Base-by-base conservation (phyloP, 2,329 filamentous ascomycete species). In the Beauveria varroae region DNA sequence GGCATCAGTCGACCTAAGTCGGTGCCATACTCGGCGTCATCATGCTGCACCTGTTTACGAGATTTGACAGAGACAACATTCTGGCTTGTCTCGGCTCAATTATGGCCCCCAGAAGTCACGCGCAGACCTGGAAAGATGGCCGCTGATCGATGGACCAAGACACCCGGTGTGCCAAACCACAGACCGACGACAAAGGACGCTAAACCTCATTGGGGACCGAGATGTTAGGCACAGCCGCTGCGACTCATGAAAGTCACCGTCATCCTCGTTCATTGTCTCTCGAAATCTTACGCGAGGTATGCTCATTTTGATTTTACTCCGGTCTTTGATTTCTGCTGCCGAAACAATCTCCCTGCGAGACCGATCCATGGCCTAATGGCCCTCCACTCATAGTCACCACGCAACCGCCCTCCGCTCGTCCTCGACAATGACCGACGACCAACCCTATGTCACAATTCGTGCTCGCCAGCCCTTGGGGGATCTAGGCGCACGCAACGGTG, bases 381-480 rank as follows among this genome's bases (percentile, higher is more conserved):
- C 57, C 16, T 46, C 50, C 40, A 60, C 49, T 47, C 20, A 37
- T 22, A 46, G 8, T 40, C 20, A 46, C 49, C n/a, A 44, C 50
- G 3, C n/a, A 37, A 3, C 10, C 41, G n/a, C 20, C 9, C 22
- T 51, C 34, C 49, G 28, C 28, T 46, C 26, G 20, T 34, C 43
- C 24, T 53, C 40, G 22, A 62, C 20, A 22, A 80, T 80, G 78
- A 72, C 72, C 61, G 74, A 78, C 60, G 72, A 75, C 51, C 73
- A 75, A 63, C 76, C 80, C 18, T 85, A 84, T 68, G 74, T 83
- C 61, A 82, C 81, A 49, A 79, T 84, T 67, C 77, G 78, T 67
- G 78, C 81, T 60, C 75, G 79, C 67, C 72, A 75, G 64, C 77
- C 80, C 50, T 73, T 73, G 59, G 76, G 80, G 65, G 74, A 72